Evolutionary conservation across 768 basidiomycete genomes (phyloP), one percentile per base, ranked within the genome.

Genomic region (Lepiota venenata): DNA sequence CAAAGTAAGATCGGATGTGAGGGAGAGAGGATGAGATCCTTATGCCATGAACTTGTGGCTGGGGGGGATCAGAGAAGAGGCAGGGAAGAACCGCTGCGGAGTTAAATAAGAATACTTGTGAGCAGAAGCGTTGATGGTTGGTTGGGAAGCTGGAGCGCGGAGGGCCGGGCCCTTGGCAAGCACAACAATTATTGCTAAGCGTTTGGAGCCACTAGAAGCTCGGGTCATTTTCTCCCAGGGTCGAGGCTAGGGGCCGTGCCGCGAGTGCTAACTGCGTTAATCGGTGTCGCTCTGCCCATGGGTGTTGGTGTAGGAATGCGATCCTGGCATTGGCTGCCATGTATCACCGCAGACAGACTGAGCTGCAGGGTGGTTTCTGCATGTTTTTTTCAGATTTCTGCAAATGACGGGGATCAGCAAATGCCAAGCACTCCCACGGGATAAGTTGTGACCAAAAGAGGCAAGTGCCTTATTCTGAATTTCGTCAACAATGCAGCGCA

Each of bases 61-160:
- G 27, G 38, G 52, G 20, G 27, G 38, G 52, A 32, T 27, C 37
- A 25, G 25, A n/a, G 47, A 21, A 40, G 22, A 14, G 29, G 35
- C 47, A 54, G 42, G 46, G 48, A 14, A 42, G 46, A 32, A 16
- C 41, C 38, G 18, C 53, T 47, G 46, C 53, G 46, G 53, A 25
- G 16, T 55, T 55, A 55, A 55, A 55, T 55, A 48, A 47, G 43
- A 47, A n/a, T n/a, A n/a, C n/a, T 21, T 2, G 25, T 25, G 25
- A 48, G 39, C 21, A 12, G 21, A 3, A 16, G 53, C 27, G 32
- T 43, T 14, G 50, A 36, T 52, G 46, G n/a, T 4, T 27, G 18
- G 52, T 38, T 45, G 48, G 45, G 45, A 54, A 46, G 44, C 36
- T 47, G 45, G 44, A 47, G 47, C 39, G 44, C 27, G 42, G 52